Evolutionary conservation across 768 basidiomycete genomes (phyloP).

Genomic region (Suillus bovinus): DNA sequence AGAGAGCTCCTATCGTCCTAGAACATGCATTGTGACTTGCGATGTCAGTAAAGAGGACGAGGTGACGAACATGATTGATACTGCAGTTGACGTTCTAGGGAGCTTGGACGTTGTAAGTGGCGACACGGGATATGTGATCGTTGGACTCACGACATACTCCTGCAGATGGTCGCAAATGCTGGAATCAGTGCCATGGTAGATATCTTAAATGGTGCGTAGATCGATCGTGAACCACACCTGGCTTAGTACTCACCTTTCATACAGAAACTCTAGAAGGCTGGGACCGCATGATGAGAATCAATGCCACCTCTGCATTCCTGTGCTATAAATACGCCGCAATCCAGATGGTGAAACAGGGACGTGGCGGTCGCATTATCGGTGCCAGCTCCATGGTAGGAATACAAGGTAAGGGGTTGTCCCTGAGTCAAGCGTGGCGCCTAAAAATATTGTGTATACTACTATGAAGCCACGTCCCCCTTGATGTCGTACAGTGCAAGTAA

Average conservation of each 20-base stretch:
- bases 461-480: not conserved
- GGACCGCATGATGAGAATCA: slow-evolving; percentile 31
- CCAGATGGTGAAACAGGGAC: slow-evolving; percentile 41
- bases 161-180: slow-evolving; percentile 31
- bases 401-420: slow-evolving; percentile 18
- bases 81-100: slow-evolving; percentile 34
- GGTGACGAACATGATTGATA: slow-evolving; percentile 41
- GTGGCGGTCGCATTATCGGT: slow-evolving; percentile 41
- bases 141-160: not conserved
- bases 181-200: slow-evolving; percentile 19
- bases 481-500: slow-evolving; percentile 25
- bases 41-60: slow-evolving; percentile 45
- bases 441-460: not conserved
- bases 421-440: not conserved
- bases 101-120: slow-evolving; percentile 47
- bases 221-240: not conserved
- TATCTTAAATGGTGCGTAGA: not conserved
- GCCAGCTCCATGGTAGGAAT: slow-evolving; percentile 33
- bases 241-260: not conserved
- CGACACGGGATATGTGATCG: not conserved
- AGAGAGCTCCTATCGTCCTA: slow-evolving; percentile 3
- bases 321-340: slow-evolving; percentile 41
- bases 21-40: slow-evolving; percentile 28
- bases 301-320: slow-evolving; percentile 36
- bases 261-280: slow-evolving; percentile 20